Evolutionary conservation across 1,139 yeast genomes (phyloP), one percentile per base, ranked within the genome.

Genomic region (Casaregolazyma lundiana): DNA sequence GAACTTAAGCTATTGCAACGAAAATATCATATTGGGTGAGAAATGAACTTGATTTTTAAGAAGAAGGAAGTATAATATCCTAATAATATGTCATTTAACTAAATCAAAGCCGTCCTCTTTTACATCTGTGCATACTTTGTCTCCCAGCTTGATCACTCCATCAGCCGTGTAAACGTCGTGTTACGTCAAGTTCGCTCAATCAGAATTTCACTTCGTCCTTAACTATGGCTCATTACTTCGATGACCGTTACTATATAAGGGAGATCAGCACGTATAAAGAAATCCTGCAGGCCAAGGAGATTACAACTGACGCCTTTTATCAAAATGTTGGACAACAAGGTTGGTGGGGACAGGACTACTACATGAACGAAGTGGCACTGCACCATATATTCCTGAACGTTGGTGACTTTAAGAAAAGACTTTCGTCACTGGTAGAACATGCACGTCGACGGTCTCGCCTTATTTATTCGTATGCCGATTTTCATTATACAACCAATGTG

Each of bases 301-400:
- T 40, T 11, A 19, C 17, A 11, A 19, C 8, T 6, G 30, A 40
- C n/a, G 13, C 37, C 6, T 40, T 40, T 18, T 40, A 40, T 32
- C 34, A 26, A 4, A 30, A 15, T 16, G 15, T 19, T 13, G 4
- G 20, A 29, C n/a, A 19, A 6, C n/a, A 16, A 7, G 19, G 6
- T n/a, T 40, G 37, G 37, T 32, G 21, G 19, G 43, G 43, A 2
- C 8, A 17, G 2, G 43, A 40, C n/a, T 40, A 19, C 30, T 19
- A 21, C 2, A 1, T 40, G 6, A 15, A 35, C 7, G 43, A 40
- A 26, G 26, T 19, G 18, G 43, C 43, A n/a, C 17, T 40, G 5
- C 32, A 19, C 11, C 2, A 20, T 8, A 20, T 40, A n/a, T 30
- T 30, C 13, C 15, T 15, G 17, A 40, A 22, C 11, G 21, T 40